Conservation (phyloP, 2,329 filamentous ascomycete genomes). For the Harringtonia lauricola region DNA sequence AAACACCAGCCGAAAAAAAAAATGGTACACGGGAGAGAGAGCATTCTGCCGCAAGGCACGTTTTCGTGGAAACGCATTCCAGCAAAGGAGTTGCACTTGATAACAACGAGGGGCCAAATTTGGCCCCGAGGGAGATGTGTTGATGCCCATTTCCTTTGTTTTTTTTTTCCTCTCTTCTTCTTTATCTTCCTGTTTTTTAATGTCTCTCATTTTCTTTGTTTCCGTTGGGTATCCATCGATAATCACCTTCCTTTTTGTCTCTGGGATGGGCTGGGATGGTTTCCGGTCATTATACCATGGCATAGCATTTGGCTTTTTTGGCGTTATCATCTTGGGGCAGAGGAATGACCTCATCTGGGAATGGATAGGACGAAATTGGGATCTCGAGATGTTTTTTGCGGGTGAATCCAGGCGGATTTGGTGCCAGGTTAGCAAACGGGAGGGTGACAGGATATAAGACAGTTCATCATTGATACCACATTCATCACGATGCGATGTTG, state of each 20-base stretch:
- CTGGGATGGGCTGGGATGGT: background rate
- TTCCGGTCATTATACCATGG: background rate
- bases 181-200: background rate
- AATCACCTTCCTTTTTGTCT: background rate
- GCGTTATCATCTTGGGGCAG: background rate
- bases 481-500: too few relatives aligned
- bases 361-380: too few relatives aligned
- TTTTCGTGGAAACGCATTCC: too few relatives aligned
- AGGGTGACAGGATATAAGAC: too few relatives aligned
- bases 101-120: too few relatives aligned
- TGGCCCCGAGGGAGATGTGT: too few relatives aligned
- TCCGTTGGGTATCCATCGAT: background rate
- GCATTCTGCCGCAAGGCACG: background rate
- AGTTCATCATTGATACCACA: too few relatives aligned
- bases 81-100: too few relatives aligned
- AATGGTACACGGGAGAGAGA: background rate
- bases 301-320: background rate
- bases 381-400: too few relatives aligned
- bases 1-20: too few relatives aligned
- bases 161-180: background rate
- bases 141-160: background rate
- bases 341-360: background rate
- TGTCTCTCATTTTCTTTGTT: background rate
- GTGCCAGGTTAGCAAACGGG: too few relatives aligned
- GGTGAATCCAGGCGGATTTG: too few relatives aligned